Conservation (phyloP, 768 basidiomycete species). For the Calvatia gigantea region DNA sequence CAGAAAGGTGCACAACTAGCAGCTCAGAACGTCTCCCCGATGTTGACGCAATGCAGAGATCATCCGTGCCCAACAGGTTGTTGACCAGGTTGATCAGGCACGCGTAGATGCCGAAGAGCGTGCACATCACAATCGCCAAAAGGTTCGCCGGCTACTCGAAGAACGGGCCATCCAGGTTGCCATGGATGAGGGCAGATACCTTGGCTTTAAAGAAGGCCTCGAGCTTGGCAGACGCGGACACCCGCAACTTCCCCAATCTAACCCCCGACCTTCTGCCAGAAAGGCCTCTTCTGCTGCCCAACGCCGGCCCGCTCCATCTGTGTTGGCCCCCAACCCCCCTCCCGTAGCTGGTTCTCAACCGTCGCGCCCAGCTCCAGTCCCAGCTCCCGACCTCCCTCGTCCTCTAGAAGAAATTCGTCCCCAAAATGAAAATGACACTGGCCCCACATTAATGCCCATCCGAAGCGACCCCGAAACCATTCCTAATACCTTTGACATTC, state of each 20-base stretch:
- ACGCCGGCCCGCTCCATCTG: background rate
- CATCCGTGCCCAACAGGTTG: conserved; percentile 47
- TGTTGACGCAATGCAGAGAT: conserved; percentile 35
- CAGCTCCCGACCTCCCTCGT: conserved; percentile 16
- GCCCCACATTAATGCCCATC: conserved; percentile 15
- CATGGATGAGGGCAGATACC: conserved; percentile 48
- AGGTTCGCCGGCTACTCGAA: conserved; percentile 41
- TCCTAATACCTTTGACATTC: conserved; percentile 27
- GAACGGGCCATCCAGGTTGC: conserved; percentile 46
- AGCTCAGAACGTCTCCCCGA: background rate
- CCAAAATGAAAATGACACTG: background rate
- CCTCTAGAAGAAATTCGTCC: conserved; percentile 14
- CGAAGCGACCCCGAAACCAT: conserved; percentile 18
- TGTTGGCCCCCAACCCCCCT: conserved; percentile 11
- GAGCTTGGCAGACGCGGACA: conserved; percentile 22
- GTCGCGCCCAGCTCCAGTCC: conserved; percentile 14
- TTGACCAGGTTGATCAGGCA: conserved; percentile 44
- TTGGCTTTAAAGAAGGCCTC: conserved; percentile 50
- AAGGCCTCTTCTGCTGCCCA: background rate
- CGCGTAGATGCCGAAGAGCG: conserved; percentile 47
- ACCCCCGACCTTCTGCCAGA: background rate
- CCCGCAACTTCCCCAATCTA: conserved; percentile 3
- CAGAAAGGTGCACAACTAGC: conserved; percentile 35
- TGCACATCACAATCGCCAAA: conserved; percentile 41
- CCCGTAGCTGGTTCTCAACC: conserved; percentile 22